Conservation (phyloP, 116 monocot genomes). For the Trichopus zeylanicus region DNA sequence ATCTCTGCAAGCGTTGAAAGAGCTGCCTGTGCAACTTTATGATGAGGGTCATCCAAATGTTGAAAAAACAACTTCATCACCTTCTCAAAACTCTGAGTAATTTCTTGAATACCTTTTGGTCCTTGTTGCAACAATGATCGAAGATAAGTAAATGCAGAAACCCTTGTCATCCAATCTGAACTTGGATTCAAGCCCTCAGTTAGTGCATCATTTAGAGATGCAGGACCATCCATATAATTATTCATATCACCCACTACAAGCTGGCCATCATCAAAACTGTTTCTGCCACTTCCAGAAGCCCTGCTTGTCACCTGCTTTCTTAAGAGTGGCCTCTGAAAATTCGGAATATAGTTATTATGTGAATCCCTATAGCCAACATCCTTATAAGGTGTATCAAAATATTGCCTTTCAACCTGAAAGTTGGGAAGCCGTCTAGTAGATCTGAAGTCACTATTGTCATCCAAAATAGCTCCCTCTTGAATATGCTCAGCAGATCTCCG, state of each 20-base stretch:
- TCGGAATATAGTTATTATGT: conserved; percentile 72
- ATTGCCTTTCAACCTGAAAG: conserved; percentile 48
- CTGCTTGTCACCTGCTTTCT: conserved; percentile 77
- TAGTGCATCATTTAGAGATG: conserved; percentile 85
- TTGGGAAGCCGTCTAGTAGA: conserved; percentile 24
- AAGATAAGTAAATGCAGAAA: conserved; percentile 91
- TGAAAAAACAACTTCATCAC: conserved; percentile 97
- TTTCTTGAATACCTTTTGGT: conserved; percentile 75
- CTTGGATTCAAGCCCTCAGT: conserved; percentile 72
- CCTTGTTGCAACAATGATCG: conserved; percentile 74
- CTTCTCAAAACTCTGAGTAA: conserved; percentile 92
- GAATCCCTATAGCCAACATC: conserved; percentile 54
- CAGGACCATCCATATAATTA: conserved; percentile 59
- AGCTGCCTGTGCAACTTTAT: conserved; percentile 99
- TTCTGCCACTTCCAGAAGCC: conserved; percentile 50
- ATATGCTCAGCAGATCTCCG: conserved; percentile 58
- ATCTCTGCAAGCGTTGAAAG: conserved; percentile 90
- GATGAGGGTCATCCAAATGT: conserved; percentile 97
- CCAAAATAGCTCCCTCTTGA: conserved; percentile 35
- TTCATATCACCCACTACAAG: conserved; percentile 46
- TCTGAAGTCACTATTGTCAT: conserved; percentile 40
- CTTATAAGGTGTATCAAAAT: conserved; percentile 43
- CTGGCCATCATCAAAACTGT: conserved; percentile 84
- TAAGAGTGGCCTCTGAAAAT: conserved; percentile 93
- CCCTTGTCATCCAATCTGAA: conserved; percentile 93